Evolutionary conservation across 306 rosid genomes (phyloP), one percentile per base, ranked within the genome.

Genomic region (Begonia peltatifolia): DNA sequence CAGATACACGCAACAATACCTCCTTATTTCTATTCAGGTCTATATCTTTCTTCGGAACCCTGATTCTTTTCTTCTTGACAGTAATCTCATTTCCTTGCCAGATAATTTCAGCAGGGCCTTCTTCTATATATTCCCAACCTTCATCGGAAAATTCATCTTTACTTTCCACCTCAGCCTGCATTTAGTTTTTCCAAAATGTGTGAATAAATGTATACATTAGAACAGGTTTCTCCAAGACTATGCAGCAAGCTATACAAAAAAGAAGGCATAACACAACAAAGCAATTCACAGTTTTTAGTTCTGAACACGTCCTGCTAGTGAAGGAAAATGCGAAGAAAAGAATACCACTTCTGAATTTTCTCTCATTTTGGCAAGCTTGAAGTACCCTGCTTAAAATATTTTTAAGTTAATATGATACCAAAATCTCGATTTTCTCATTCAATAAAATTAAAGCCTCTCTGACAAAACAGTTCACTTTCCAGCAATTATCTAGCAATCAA

Each of bases 61-160:
- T 76, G 20, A 82, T 67, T 60, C 46, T 76, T 51, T 81, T 90
- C 82, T 80, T 89, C 69, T 72, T 78, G 59, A 85, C 57, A 68
- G 64, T 85, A 41, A 90, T 90, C 71, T 83, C 94, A 6, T 90
- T 83, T 65, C 95, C 97, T 71, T 65, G 70, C 94, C 87, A 90
- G 44, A 85, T 80, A 55, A 90, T 73, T 75, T 78, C 79, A 0
- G 95, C 80, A 14, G 83, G 94, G 13, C 90, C 94, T 20, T 72
- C 85, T 60, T 79, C 84, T 41, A 71, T 73, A 46, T 74, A 81
- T 41, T 85, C 87, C 68, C 76, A 72, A 14, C 74, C 72, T 41
- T 73, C 76, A 43, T 64, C 69, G 25, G 42, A 38, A 2, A 48
- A 15, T 11, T 63, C 71, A 6, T 11, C 14, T 10, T 44, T 44